A percentile compares a stretch with the other conserved stretches of the same genome.
phyloP scores from a whole-genome alignment of 2,329 filamentous ascomycete genomes.

The Pezicula radicicola region DNA sequence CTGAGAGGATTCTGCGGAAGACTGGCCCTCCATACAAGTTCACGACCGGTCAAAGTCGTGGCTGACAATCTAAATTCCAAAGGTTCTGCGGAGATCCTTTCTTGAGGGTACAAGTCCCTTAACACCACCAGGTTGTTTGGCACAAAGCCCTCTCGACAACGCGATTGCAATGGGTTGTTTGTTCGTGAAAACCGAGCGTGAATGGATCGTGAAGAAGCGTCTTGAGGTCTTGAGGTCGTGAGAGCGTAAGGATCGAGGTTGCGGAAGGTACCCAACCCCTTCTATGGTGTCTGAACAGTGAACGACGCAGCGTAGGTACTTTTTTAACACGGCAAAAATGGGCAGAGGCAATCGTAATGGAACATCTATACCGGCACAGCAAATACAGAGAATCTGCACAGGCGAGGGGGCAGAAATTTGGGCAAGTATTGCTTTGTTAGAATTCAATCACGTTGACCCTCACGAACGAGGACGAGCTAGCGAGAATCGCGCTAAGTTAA shows the following conservation, averaged over 20 bases:
- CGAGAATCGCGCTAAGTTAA: too few species aligned
- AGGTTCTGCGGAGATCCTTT: background rate
- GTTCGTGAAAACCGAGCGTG: background rate
- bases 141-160: background rate
- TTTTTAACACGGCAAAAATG: background rate
- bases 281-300: constrained; percentile 12
- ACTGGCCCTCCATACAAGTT: constrained; percentile 32
- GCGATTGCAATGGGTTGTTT: background rate
- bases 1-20: constrained; percentile 25
- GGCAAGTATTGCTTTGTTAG: too few species aligned
- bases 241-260: background rate
- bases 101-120: background rate
- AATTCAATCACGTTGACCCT: too few species aligned
- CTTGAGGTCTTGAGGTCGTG: background rate
- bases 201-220: constrained; percentile 2
- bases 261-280: constrained; percentile 12
- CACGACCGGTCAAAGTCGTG: constrained; percentile 19
- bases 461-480: too few species aligned
- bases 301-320: background rate
- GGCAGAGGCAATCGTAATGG: background rate
- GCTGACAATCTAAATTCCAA: background rate
- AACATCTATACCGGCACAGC: background rate
- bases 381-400: too few species aligned
- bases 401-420: too few species aligned
- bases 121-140: background rate